These are phyloP conservation scores for Lactifluus hygrophoroides DNA, from an alignment of 768 basidiomycete species.

Conservation along the genomic window DNA sequence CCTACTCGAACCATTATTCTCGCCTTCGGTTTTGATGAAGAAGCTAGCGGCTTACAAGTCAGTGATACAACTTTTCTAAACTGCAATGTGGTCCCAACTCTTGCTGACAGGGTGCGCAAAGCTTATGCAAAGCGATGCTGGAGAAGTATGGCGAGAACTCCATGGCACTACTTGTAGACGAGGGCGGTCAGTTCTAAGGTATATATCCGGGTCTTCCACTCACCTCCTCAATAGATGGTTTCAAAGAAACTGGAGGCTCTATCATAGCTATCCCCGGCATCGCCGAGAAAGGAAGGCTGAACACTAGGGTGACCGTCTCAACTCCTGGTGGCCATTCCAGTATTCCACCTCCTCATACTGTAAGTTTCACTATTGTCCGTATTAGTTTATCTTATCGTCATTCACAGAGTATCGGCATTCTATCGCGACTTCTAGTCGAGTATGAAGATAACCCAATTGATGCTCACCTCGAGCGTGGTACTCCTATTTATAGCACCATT, in stretches of 20 bases:
- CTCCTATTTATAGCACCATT: slow-evolving; percentile 29
- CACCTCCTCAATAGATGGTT: slow-evolving; percentile 36
- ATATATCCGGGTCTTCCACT: neutral
- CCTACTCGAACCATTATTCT: slow-evolving; percentile 29
- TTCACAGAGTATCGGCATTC: slow-evolving; percentile 58
- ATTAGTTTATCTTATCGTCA: neutral
- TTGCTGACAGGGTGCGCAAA: slow-evolving; percentile 43
- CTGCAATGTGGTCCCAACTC: neutral
- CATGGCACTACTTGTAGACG: slow-evolving; percentile 78
- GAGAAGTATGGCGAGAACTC: slow-evolving; percentile 59
- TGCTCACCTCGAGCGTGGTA: slow-evolving; percentile 26
- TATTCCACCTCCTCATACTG: slow-evolving; percentile 75
- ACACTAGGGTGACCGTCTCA: slow-evolving; percentile 53
- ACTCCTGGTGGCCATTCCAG: slow-evolving; percentile 81
- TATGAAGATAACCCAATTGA: slow-evolving; percentile 14
- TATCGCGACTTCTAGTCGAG: slow-evolving; percentile 35
- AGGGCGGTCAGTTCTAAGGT: slow-evolving; percentile 51
- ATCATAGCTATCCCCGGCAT: slow-evolving; percentile 55
- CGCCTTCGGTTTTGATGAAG: slow-evolving; percentile 37
- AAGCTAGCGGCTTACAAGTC: slow-evolving; percentile 26
- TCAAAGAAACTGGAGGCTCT: slow-evolving; percentile 40
- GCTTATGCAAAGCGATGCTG: slow-evolving; percentile 40
- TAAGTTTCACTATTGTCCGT: slow-evolving; percentile 23
- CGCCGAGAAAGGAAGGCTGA: slow-evolving; percentile 65
- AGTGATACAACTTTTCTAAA: neutral